A percentile compares a stretch with the other conserved stretches of the same genome.
phyloP scores from a whole-genome alignment of 768 basidiomycete genomes.

The Mycena haematopus region DNA sequence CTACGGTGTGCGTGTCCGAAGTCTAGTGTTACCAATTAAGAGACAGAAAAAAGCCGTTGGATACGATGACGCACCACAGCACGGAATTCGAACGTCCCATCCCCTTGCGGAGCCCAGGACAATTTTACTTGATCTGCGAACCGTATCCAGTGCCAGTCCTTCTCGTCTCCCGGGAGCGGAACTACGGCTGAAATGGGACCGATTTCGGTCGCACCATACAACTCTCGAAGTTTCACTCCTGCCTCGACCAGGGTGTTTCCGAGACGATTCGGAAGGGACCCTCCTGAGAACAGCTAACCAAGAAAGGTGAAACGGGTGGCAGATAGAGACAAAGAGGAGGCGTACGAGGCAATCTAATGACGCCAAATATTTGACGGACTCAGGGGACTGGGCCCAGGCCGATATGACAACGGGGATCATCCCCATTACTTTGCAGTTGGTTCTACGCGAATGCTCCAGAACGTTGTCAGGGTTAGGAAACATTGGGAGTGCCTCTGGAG shows the following conservation, averaged over 20 bases:
- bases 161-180: slow-evolving; percentile 27
- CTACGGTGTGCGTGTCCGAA: slow-evolving; percentile 34
- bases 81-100: slow-evolving; percentile 46
- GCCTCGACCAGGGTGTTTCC: slow-evolving; percentile 37
- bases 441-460: slow-evolving; percentile 33
- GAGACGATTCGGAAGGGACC: slow-evolving; percentile 39
- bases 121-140: slow-evolving; percentile 27
- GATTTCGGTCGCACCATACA: slow-evolving; percentile 42
- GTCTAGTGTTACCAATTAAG: slow-evolving; percentile 29
- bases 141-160: slow-evolving; percentile 43
- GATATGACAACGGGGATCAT: slow-evolving; percentile 41
- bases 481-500: slow-evolving; percentile 35
- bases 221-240: slow-evolving; percentile 33
- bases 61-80: slow-evolving; percentile 44
- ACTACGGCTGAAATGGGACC: slow-evolving; percentile 29
- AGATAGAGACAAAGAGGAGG: no score
- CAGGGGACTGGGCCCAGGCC: slow-evolving; percentile 35
- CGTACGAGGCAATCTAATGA: slow-evolving; percentile 39
- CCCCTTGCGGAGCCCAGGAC: slow-evolving; percentile 43
- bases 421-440: slow-evolving; percentile 33
- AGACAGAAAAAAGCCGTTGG: no score
- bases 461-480: slow-evolving; percentile 44
- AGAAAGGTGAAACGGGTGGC: not conserved
- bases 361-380: slow-evolving; percentile 34
- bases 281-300: slow-evolving; percentile 36